A percentile compares a stretch with the other conserved stretches of the same genome.
These are phyloP conservation scores for Orbilia oligospora DNA, from an alignment of 2,329 filamentous ascomycete species.

Conservation along the genomic window DNA sequence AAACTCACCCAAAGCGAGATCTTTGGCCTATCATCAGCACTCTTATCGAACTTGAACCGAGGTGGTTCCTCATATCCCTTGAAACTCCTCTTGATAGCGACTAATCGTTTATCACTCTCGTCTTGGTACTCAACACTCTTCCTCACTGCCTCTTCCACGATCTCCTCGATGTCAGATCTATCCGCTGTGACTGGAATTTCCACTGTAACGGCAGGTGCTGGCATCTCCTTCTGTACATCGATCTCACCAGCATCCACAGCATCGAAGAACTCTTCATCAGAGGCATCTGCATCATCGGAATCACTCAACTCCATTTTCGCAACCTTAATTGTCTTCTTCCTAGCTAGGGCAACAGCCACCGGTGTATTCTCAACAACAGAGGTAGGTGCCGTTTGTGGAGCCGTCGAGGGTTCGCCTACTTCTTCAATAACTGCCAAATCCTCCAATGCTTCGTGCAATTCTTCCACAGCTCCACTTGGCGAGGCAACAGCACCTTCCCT, in stretches of 20 bases:
- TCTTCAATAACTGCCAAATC: slow-evolving; percentile 64
- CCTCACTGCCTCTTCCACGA: slow-evolving; percentile 54
- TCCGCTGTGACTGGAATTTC: slow-evolving; percentile 61
- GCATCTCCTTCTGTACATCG: slow-evolving; percentile 79
- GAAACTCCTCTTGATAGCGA: slow-evolving; percentile 83
- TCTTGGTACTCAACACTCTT: slow-evolving; percentile 66
- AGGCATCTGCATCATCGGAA: slow-evolving; percentile 80
- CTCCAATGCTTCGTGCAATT: slow-evolving; percentile 66
- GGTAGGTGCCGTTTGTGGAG: slow-evolving; percentile 36
- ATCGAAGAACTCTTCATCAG: slow-evolving; percentile 96
- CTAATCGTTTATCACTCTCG: slow-evolving; percentile 69
- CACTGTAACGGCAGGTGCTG: slow-evolving; percentile 67
- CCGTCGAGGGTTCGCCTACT: slow-evolving; percentile 54
- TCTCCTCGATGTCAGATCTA: slow-evolving; percentile 69
- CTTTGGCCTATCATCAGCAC: slow-evolving; percentile 91
- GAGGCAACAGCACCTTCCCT: slow-evolving; percentile 49
- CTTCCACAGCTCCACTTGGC: slow-evolving; percentile 61
- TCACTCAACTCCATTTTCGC: slow-evolving; percentile 59
- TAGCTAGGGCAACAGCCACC: slow-evolving; percentile 12
- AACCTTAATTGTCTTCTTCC: slow-evolving; percentile 72
- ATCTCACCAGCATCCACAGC: slow-evolving; percentile 94
- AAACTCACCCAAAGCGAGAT: slow-evolving; percentile 91
- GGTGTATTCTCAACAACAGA: slow-evolving; percentile 39
- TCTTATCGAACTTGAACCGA: slow-evolving; percentile 84
- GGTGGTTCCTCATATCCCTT: slow-evolving; percentile 92